Evolutionary conservation across 345 rosid species (phyloP), one percentile per base, ranked within the genome.

Genomic region (Boechera stricta): DNA sequence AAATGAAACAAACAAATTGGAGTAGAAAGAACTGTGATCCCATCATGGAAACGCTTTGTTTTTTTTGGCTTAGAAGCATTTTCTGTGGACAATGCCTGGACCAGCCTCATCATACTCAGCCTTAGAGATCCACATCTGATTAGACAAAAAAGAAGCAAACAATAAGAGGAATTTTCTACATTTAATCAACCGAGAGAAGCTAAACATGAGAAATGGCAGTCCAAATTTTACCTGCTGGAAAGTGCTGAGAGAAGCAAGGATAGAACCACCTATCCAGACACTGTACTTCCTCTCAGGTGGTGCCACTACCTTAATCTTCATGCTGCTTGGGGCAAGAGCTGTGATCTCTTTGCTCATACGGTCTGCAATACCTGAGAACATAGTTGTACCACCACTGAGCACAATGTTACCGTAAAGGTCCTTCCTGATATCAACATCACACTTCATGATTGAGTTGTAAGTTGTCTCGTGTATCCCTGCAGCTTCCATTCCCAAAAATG

Each of bases 321-420:
- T 90, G 87, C 91, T 88, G 86, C 88, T 87, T 2, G 97, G 97
- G 5, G 95, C 95, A 42, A 91, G 80, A 0, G 93, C 88, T 15
- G 95, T 79, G 76, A 91, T 91, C 74, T 91, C 97, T 86, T 88
- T 89, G 89, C 89, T 91, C 95, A 91, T 88, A 79, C 97, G 86
- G 71, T 90, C 97, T 15, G 89, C 90, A 31, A 88, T 88, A 11
- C 91, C 91, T 0, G 87, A 74, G 87, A 91, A 91, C 97, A 91
- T 91, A 48, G 95, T 91, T 9, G 95, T 73, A 26, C 95, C 97
- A 87, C 95, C 90, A 48, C 93, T 91, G 73, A 91, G 92, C 35
- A 91, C 97, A 65, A 89, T 89, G 83, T 91, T 91, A 39, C 93
- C 89, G 6, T 91, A 91, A 56, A 91, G 75, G 73, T 91, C 92